A percentile compares a stretch with the other conserved stretches of the same genome.
phyloP scores from a whole-genome alignment of 2,329 filamentous ascomycete genomes.

The Verticillium albo-atrum region DNA sequence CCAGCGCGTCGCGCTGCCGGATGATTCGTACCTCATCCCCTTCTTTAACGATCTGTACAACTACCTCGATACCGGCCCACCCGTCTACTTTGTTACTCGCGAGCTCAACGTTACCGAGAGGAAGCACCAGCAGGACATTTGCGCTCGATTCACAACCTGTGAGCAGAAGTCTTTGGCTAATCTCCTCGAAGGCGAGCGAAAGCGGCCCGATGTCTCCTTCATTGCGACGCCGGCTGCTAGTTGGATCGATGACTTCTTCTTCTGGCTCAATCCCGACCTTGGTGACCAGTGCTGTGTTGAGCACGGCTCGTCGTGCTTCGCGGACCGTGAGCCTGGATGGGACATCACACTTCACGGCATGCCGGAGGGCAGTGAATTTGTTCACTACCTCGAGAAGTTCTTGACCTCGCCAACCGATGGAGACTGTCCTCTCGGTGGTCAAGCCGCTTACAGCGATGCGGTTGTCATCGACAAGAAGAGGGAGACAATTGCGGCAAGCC shows the following conservation, averaged over 20 bases:
- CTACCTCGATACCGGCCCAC: constrained; percentile 87
- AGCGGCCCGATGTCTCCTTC: constrained; percentile 81
- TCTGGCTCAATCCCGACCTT: constrained; percentile 84
- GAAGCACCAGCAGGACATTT: constrained; percentile 76
- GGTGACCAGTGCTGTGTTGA: constrained; percentile 68
- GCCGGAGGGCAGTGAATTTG: constrained; percentile 89
- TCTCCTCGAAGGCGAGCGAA: constrained; percentile 89
- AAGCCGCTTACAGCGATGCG: constrained; percentile 81
- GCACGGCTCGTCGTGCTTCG: constrained; percentile 70
- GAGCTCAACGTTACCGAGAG: constrained; percentile 75
- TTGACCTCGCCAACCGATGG: constrained; percentile 73
- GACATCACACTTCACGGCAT: constrained; percentile 86
- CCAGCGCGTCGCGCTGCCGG: constrained; percentile 89
- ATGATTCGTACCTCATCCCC: constrained; percentile 88
- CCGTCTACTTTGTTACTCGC: constrained; percentile 91
- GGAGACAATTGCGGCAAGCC: constrained; percentile 70
- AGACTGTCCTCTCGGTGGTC: constrained; percentile 82
- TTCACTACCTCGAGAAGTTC: constrained; percentile 81
- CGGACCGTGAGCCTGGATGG: constrained; percentile 72
- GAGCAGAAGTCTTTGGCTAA: constrained; percentile 80
- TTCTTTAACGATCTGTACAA: constrained; percentile 96
- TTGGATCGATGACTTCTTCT: constrained; percentile 90
- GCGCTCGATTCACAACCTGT: constrained; percentile 87
- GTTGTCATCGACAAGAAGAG: constrained; percentile 70
- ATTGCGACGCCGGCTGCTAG: constrained; percentile 85